These are phyloP conservation scores for Tolypocladium tundrense DNA, from an alignment of 2,329 filamentous ascomycete genomes.

Conservation along the genomic window DNA sequence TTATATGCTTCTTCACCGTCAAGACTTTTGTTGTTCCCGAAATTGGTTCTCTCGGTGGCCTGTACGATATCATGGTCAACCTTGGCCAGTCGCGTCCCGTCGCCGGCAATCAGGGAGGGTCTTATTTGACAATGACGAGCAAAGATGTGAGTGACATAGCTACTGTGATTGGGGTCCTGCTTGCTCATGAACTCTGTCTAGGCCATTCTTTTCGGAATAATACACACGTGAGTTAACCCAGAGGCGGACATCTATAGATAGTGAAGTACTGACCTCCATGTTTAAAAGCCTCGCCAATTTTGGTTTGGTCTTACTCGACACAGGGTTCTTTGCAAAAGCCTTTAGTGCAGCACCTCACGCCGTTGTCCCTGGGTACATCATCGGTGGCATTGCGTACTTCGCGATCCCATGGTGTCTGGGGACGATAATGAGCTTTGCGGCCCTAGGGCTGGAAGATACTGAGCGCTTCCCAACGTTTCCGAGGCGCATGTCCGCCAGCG, in stretches of 20 bases:
- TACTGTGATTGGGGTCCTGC: too few relatives aligned
- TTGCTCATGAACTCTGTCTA: constrained; percentile 7
- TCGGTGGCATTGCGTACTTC: constrained; percentile 43
- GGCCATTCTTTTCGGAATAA: constrained; percentile 38
- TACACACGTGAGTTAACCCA: constrained; percentile 13
- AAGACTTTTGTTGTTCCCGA: too few relatives aligned
- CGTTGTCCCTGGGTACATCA: constrained; percentile 31
- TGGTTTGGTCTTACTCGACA: constrained; percentile 43
- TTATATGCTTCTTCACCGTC: too few relatives aligned
- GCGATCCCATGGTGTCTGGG: constrained; percentile 43
- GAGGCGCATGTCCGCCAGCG: constrained; percentile 42
- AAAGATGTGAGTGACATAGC: too few relatives aligned
- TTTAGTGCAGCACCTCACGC: constrained; percentile 36
- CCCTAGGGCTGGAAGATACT: constrained; percentile 34
- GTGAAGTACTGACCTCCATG: too few relatives aligned
- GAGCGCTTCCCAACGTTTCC: constrained; percentile 45
- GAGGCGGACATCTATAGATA: too few relatives aligned
- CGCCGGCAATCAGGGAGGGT: too few relatives aligned
- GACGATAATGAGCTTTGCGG: constrained; percentile 37
- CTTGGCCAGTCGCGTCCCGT: too few relatives aligned
- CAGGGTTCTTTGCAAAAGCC: constrained; percentile 42
- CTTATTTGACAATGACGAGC: too few relatives aligned
- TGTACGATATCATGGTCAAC: too few relatives aligned
- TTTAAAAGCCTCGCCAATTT: constrained; percentile 8
- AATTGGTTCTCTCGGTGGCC: too few relatives aligned